Evolutionary conservation across 352 stramenopile species (phyloP), one percentile per base, ranked within the genome.

Genomic region (Globisporangium irregulare): DNA sequence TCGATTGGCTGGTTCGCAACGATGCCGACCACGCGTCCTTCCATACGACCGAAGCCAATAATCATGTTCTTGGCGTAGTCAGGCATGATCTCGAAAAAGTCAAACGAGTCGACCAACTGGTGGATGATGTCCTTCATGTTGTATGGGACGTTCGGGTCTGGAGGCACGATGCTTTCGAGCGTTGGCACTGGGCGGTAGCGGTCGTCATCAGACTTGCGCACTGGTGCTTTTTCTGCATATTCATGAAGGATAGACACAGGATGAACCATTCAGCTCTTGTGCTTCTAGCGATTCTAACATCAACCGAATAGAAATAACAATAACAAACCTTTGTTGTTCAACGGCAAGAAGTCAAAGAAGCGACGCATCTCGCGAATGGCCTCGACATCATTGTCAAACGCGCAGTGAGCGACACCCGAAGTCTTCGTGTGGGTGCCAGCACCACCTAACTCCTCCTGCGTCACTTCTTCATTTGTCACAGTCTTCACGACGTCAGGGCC

Each of bases 31-130:
- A 97, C 97, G 5, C 88, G 81, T 48, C 97, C 97, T 61, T 99
- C 94, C 90, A 99, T 98, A 68, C 97, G 91, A 12, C 89, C 95
- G 73, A 99, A 99, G 34, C 92, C 97, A 58, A 98, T 94, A 25
- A 99, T 88, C 69, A 99, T 99, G 77, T 99, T 99, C 78, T 98
- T 97, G 48, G 97, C 97, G 77, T 97, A 98, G 67, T 99, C 93
- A 0, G 94, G 93, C 88, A 97, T 96, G 70, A 99, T 97, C 81
- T 99, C 97, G 68, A 99, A 99, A 50, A 99, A 92, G 59, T 98
- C 94, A 57, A 89, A 89, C 56, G 98, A 90, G 76, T 99, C 97
- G 12, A 99, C 85, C 32, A 99, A 80, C 70, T 98, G 93, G 66
- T 86, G 72, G 68, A 99, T 95, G 38, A 99, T 97, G 69, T 98